Evolutionary conservation across 768 basidiomycete genomes (phyloP).

Genomic region (Dictyophora rubrovolvata): DNA sequence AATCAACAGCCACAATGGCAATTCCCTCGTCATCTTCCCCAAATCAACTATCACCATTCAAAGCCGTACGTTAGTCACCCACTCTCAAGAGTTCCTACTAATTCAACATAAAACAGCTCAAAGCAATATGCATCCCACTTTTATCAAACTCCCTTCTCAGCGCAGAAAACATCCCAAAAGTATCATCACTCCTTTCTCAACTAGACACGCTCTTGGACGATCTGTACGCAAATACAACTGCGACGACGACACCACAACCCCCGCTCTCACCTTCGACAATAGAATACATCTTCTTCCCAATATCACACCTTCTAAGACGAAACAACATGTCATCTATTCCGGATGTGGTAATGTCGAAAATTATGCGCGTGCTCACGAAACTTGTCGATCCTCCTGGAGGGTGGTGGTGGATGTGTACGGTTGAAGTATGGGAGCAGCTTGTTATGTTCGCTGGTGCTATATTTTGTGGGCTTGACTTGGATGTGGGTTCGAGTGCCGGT

Average conservation of each 20-base stretch:
- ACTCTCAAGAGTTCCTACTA: not conserved
- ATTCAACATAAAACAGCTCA: constrained; percentile 30
- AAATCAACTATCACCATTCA: not conserved
- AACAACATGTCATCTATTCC: constrained; percentile 62
- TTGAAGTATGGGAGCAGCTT: constrained; percentile 71
- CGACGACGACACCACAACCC: constrained; percentile 22
- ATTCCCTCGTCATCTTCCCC: not conserved
- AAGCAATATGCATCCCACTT: constrained; percentile 71
- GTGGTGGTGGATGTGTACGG: constrained; percentile 81
- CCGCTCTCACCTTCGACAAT: constrained; percentile 39
- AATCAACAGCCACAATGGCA: not conserved
- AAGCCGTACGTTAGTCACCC: not conserved
- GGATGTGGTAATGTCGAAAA: constrained; percentile 67
- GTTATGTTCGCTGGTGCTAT: constrained; percentile 67
- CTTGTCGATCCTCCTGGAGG: constrained; percentile 38
- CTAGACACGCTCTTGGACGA: constrained; percentile 40
- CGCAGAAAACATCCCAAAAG: constrained; percentile 38
- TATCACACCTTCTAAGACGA: constrained; percentile 75
- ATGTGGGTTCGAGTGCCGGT: too few relatives aligned
- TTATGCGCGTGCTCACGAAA: constrained; percentile 46
- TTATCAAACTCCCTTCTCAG: constrained; percentile 60
- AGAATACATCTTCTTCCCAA: constrained; percentile 79
- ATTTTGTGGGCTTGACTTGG: constrained; percentile 46
- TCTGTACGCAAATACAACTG: constrained; percentile 24
- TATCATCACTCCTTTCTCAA: constrained; percentile 41